These are phyloP conservation scores for Croton laevigatus DNA, from an alignment of 441 rosid genomes.

Conservation along the genomic window DNA sequence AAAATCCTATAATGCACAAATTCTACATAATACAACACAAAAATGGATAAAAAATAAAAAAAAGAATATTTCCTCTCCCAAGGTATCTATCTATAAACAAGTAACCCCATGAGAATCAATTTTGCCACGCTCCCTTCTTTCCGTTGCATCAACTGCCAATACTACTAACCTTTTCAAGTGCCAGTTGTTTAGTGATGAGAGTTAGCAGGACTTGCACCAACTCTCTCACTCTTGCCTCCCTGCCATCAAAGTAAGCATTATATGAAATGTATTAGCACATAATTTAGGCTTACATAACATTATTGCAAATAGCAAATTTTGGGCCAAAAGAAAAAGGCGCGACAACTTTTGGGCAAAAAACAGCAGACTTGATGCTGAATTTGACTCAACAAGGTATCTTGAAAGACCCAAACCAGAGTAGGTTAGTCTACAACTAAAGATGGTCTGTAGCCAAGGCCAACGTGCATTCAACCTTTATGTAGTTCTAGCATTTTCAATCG, in stretches of 20 bases:
- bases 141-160: constrained; percentile 29
- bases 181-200: constrained; percentile 59
- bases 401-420: not conserved
- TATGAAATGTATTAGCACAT: not conserved
- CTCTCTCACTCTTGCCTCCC: constrained; percentile 83
- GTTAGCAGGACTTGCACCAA: constrained; percentile 65
- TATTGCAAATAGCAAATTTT: no score
- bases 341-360: no score
- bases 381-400: not conserved
- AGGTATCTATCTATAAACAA: constrained; percentile 22
- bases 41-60: constrained; percentile 17
- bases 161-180: constrained; percentile 48
- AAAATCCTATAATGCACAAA: constrained; percentile 30
- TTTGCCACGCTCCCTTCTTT: not conserved
- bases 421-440: not conserved
- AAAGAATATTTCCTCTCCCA: constrained; percentile 30
- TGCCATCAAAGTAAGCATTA: constrained; percentile 28
- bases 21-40: constrained; percentile 26
- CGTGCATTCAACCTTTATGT: not conserved
- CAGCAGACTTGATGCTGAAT: not conserved
- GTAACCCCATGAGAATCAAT: not conserved
- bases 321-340: no score
- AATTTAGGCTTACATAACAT: no score
- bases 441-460: not conserved
- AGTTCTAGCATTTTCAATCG: not conserved